These are phyloP conservation scores for Rachicladosporium sp. DNA, from an alignment of 2,329 filamentous ascomycete genomes.

Conservation along the genomic window DNA sequence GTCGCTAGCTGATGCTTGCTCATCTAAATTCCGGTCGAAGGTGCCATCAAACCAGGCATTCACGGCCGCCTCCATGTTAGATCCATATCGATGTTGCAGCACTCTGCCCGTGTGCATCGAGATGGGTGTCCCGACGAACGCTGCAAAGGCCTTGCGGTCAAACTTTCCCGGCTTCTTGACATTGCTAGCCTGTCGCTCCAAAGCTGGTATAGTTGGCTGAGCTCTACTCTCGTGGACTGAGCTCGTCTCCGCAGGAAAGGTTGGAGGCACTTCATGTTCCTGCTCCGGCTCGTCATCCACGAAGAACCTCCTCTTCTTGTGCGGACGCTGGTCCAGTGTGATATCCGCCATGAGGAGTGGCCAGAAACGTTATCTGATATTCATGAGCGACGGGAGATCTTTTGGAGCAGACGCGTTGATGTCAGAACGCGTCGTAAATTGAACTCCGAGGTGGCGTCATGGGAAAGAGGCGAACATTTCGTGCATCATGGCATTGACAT, in stretches of 20 bases:
- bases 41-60: conserved; percentile 55
- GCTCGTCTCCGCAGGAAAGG: conserved; percentile 19
- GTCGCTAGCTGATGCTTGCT: too few relatives aligned
- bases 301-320: conserved; percentile 53
- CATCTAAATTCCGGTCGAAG: too few relatives aligned
- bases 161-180: conserved; percentile 29
- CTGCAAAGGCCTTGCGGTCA: conserved; percentile 42
- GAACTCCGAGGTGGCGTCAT: too few relatives aligned
- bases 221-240: conserved; percentile 22
- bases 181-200: conserved; percentile 1
- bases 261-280: conserved; percentile 7
- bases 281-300: conserved; percentile 33
- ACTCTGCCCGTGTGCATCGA: conserved; percentile 32
- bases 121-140: conserved; percentile 45
- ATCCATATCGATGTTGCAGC: conserved; percentile 38
- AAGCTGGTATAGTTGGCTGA: conserved; percentile 14
- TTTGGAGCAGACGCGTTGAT: conserved; percentile 4
- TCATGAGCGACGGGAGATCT: background rate
- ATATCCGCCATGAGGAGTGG: conserved; percentile 18
- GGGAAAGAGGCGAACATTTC: too few relatives aligned
- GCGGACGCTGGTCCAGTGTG: conserved; percentile 38
- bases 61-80: conserved; percentile 48
- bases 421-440: background rate
- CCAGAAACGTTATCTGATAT: too few relatives aligned
- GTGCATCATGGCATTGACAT: too few relatives aligned